Conservation (phyloP, 768 basidiomycete genomes). For the Phaeotremella fagi region DNA sequence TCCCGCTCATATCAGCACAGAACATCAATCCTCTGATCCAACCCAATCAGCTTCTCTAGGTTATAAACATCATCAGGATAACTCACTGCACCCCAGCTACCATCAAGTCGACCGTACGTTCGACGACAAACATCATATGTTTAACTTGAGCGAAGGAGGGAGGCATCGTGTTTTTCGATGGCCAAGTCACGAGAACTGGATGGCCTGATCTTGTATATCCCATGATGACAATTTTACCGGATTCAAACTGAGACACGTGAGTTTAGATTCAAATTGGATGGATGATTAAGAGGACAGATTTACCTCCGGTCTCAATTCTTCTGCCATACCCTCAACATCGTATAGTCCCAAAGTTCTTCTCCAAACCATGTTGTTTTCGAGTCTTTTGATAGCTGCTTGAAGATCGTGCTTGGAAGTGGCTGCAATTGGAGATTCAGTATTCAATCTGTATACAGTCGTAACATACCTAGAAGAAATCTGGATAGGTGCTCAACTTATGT, state of each 20-base stretch:
- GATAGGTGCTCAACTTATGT: no score
- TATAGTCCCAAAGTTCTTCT: neutral
- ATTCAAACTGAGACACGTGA: neutral
- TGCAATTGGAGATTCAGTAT: neutral
- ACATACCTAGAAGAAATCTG: no score
- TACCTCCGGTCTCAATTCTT: conserved; percentile 6
- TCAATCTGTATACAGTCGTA: no score
- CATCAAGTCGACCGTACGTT: conserved; percentile 4
- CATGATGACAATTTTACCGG: conserved; percentile 5
- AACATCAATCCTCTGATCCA: conserved; percentile 14
- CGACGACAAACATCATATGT: conserved; percentile 9
- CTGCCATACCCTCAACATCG: neutral
- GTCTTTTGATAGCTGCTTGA: conserved; percentile 5
- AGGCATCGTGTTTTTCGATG: conserved; percentile 1
- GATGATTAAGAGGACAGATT: no score
- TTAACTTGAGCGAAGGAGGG: neutral
- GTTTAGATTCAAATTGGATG: neutral
- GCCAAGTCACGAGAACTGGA: conserved; percentile 4
- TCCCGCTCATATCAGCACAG: conserved; percentile 22
- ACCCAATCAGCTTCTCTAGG: neutral
- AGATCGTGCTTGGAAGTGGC: conserved; percentile 4
- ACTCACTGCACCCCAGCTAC: conserved; percentile 8
- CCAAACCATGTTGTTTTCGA: conserved; percentile 5
- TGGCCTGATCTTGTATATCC: conserved; percentile 4
- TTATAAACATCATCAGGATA: neutral